Conservation (phyloP, 192 early-diverging fungal species). For the Rhizophagus sp. region DNA sequence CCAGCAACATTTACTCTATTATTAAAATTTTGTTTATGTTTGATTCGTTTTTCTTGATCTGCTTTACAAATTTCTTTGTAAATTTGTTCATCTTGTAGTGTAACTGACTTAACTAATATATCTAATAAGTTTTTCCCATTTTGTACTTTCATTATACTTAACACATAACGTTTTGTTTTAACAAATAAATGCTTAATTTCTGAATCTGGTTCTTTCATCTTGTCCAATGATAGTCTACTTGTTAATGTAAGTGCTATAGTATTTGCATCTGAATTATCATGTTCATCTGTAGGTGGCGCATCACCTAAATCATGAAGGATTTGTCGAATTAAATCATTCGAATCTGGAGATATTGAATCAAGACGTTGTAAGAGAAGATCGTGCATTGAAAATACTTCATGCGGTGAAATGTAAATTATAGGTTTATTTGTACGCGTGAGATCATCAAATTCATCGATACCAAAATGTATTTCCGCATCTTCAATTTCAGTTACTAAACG, state of each 20-base stretch:
- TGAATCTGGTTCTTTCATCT: constrained; percentile 48
- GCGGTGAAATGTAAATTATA: constrained; percentile 84
- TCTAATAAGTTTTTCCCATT: constrained; percentile 79
- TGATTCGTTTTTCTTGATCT: constrained; percentile 37
- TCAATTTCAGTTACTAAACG: constrained; percentile 75
- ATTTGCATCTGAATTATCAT: constrained; percentile 37
- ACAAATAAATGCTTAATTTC: constrained; percentile 70
- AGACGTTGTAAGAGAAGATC: constrained; percentile 77
- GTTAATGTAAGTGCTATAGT: constrained; percentile 63
- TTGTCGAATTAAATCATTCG: constrained; percentile 63
- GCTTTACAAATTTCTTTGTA: constrained; percentile 51
- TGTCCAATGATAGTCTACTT: constrained; percentile 67
- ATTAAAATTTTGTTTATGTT: constrained; percentile 34
- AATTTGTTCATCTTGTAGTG: constrained; percentile 71
- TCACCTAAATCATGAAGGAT: constrained; percentile 70
- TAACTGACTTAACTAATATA: constrained; percentile 77
- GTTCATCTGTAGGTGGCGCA: constrained; percentile 44
- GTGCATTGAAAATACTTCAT: constrained; percentile 92
- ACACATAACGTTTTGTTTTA: constrained; percentile 88
- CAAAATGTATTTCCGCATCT: constrained; percentile 86
- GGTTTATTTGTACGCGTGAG: constrained; percentile 78
- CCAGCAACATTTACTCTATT: constrained; percentile 28
- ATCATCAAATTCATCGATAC: constrained; percentile 90
- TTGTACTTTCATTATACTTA: constrained; percentile 86
- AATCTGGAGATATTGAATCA: constrained; percentile 66